Conservation (phyloP, 139 green algal genomes). For the Picochlorum sp. region DNA sequence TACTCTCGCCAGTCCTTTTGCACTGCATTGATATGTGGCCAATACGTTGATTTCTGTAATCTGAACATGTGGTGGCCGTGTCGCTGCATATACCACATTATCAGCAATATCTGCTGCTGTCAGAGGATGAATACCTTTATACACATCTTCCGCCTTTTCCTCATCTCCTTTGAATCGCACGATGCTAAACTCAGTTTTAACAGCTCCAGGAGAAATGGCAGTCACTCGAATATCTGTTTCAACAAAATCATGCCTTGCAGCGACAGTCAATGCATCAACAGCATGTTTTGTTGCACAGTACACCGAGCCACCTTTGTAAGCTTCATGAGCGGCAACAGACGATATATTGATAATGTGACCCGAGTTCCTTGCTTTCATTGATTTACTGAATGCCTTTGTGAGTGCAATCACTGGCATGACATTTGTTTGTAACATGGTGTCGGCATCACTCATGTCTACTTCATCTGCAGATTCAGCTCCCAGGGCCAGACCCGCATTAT, state of each 20-base stretch:
- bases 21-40: constrained; percentile 22
- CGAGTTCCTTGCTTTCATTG: constrained; percentile 54
- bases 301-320: constrained; percentile 56
- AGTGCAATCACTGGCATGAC: constrained; percentile 52
- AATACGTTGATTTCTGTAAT: constrained; percentile 20
- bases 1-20: constrained; percentile 22
- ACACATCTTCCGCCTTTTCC: constrained; percentile 49
- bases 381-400: constrained; percentile 37
- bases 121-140: constrained; percentile 56
- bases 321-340: constrained; percentile 48
- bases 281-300: constrained; percentile 75
- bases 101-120: constrained; percentile 70
- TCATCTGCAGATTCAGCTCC: constrained; percentile 33
- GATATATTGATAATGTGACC: constrained; percentile 76
- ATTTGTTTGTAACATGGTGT: constrained; percentile 76
- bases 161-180: constrained; percentile 57
- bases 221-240: constrained; percentile 60
- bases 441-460: constrained; percentile 31
- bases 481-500: constrained; percentile 75
- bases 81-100: constrained; percentile 66
- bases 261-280: constrained; percentile 50
- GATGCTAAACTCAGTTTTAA: constrained; percentile 71
- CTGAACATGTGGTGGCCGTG: constrained; percentile 33
- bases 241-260: constrained; percentile 65
- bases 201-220: constrained; percentile 55